Base-by-base conservation (phyloP, 2,329 filamentous ascomycete species). In the Pseudopithomyces chartarum region DNA sequence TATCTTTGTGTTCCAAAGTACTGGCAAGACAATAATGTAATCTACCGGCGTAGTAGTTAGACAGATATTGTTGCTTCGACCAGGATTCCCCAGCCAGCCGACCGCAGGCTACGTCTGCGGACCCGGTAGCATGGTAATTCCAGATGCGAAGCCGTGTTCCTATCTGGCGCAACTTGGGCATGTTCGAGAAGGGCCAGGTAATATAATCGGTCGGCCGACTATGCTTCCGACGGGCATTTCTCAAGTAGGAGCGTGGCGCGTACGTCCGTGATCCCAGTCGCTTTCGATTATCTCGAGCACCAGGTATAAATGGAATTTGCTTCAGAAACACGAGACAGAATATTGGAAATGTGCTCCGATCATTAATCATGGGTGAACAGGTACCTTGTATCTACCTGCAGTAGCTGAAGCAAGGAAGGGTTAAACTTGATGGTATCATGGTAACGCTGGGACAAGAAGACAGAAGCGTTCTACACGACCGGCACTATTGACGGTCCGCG, bases 41-140 rank as follows among this genome's bases (percentile, higher is more conserved):
- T 61, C 63, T 67, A 46, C 61, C 61, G 61, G 58, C 61, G 49
- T 56, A 46, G 12, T 22, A 61, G 61, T 56, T 62, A 63, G 57
- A 57, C 57, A 54, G 33, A 58, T 42, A 57, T 57, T 60, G 51
- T 55, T 54, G 40, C 51, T 46, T 32, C 20, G 22, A 36, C 47
- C 23, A 6, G 48, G 48, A 17, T 33, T 40, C 38, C 34, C 26
- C 52, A 43, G 43, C 40, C n/a, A 38, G 43, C 32, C 17, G 32
- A 42, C 55, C 20, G 45, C 50, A 54, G 40, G 40, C 45, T 57
- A 39, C 45, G 50, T 54, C 51, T 39, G 33, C 39, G 34, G 32
- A 54, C 55, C 56, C 52, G 29, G 34, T 42, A 29, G 13, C 34
- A 42, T 39, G 56, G 56, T 52, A 52, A 32, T 48, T 36, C 42